Conservation (phyloP, 257 asterid genomes). For the Buddleja alternifolia region DNA sequence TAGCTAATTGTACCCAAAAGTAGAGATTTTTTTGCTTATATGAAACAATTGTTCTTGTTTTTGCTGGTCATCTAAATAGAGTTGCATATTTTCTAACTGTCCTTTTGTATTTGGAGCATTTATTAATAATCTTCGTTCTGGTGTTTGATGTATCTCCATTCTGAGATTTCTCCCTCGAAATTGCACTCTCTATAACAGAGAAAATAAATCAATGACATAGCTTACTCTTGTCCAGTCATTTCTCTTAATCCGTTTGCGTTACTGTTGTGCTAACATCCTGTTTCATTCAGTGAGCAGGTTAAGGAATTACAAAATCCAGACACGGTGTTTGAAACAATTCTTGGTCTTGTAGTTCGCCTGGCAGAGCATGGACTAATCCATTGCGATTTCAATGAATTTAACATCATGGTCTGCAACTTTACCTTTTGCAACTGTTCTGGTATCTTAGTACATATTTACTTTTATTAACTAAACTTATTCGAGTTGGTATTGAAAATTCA, state of each 20-base stretch:
- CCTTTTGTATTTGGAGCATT: slow-evolving; percentile 10
- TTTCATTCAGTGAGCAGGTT: slow-evolving; percentile 82
- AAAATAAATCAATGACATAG: background rate
- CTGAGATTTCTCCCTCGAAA: slow-evolving; percentile 8
- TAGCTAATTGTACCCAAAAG: background rate
- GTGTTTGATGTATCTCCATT: background rate
- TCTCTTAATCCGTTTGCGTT: slow-evolving; percentile 21
- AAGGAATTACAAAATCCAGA: slow-evolving; percentile 82
- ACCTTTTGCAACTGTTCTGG: slow-evolving; percentile 7
- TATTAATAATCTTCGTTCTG: background rate
- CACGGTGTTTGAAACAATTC: slow-evolving; percentile 70
- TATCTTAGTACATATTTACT: slow-evolving; percentile 9
- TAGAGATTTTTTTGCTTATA: slow-evolving; percentile 8
- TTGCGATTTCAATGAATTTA: slow-evolving; percentile 94
- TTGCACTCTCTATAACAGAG: background rate
- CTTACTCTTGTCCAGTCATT: background rate
- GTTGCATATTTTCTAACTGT: background rate
- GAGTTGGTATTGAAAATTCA: background rate
- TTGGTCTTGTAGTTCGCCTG: slow-evolving; percentile 80
- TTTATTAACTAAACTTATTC: slow-evolving; percentile 9
- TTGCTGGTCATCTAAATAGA: background rate
- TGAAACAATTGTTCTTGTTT: background rate
- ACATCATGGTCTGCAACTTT: slow-evolving; percentile 70
- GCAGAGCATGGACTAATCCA: slow-evolving; percentile 99
- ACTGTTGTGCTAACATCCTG: slow-evolving; percentile 15